phyloP scores from a whole-genome alignment of 2,329 filamentous ascomycete species.

The Graphilbum ipis-grandicollis region DNA sequence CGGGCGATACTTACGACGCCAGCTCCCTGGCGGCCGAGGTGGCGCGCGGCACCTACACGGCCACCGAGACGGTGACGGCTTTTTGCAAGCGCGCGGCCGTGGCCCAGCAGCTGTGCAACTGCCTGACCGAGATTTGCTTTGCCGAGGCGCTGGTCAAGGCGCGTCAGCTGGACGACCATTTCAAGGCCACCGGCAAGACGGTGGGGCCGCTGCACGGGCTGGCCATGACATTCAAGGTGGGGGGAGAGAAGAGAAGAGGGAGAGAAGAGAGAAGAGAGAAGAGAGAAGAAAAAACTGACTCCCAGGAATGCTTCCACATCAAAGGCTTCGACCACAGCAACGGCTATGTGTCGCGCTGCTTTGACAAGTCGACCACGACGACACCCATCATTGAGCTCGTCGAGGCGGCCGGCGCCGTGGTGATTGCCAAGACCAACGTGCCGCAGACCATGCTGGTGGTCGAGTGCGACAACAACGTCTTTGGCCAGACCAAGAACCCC shows the following conservation, averaged over 20 bases:
- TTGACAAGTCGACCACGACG: constrained; percentile 7
- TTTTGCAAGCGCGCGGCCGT: constrained; percentile 8
- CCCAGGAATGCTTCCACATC: constrained; percentile 7
- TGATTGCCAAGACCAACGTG: constrained; percentile 12
- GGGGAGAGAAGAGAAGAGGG: too few relatives aligned
- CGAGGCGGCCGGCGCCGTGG: constrained; percentile 13
- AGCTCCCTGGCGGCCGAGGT: constrained; percentile 4
- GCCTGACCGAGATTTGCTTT: constrained; percentile 25
- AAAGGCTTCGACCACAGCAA: constrained; percentile 5
- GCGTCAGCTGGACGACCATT: constrained; percentile 15
- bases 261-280: too few relatives aligned
- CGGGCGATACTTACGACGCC: constrained; percentile 4
- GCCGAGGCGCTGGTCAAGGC: constrained; percentile 15
- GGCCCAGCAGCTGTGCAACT: constrained; percentile 5
- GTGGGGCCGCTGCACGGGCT: constrained; percentile 23
- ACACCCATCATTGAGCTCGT: constrained; percentile 11
- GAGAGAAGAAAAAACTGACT: too few relatives aligned
- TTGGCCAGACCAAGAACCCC: constrained; percentile 18
- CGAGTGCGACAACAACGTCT: constrained; percentile 20
- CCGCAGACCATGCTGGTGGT: constrained; percentile 14
- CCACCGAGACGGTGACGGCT: constrained; percentile 4
- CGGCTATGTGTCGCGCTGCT: constrained; percentile 5
- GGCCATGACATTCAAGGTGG: constrained; percentile 14
- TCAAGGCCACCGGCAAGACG: constrained; percentile 13
- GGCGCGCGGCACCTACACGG: constrained; percentile 3